A percentile compares a stretch with the other conserved stretches of the same genome.
Evolutionary conservation across 768 basidiomycete species (phyloP).

Genomic region (Baorangia bicolor): DNA sequence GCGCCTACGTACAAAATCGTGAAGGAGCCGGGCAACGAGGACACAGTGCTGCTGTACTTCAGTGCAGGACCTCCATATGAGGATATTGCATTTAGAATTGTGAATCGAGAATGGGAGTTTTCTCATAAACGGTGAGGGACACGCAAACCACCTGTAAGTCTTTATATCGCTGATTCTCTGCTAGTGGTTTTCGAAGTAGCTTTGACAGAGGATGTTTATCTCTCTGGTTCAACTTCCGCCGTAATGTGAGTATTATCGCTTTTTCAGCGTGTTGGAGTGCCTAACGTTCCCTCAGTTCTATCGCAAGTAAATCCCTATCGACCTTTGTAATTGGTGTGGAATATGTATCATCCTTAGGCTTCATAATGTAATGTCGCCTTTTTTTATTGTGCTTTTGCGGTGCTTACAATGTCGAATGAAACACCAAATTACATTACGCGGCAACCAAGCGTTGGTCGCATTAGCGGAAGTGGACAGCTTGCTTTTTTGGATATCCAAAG

Average conservation of each 20-base stretch:
- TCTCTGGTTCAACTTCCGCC: conserved; percentile 94
- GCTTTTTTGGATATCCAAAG: conserved; percentile 10
- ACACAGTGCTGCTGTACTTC: conserved; percentile 91
- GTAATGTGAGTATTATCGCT: conserved; percentile 62
- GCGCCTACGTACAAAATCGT: conserved; percentile 96
- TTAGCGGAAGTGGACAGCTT: conserved; percentile 11
- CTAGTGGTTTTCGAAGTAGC: conserved; percentile 91
- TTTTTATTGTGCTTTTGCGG: conserved; percentile 7
- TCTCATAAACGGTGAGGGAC: conserved; percentile 83
- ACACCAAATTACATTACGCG: conserved; percentile 1
- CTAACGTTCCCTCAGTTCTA: conserved; percentile 57
- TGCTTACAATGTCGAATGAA: conserved; percentile 20
- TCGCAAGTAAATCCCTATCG: conserved; percentile 55
- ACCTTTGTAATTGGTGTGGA: conserved; percentile 14
- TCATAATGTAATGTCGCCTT: conserved; percentile 31
- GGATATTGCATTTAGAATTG: conserved; percentile 97
- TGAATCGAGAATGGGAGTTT: conserved; percentile 98
- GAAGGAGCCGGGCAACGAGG: conserved; percentile 92
- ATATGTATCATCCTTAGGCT: conserved; percentile 21
- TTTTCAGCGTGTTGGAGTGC: conserved; percentile 10
- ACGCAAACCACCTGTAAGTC: not conserved
- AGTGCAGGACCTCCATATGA: conserved; percentile 98
- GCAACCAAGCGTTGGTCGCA: conserved; percentile 4
- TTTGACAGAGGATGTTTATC: conserved; percentile 97
- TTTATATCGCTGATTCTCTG: conserved; percentile 13